Conservation (phyloP, 495 filamentous ascomycete species). For the Annulohypoxylon stygium region DNA sequence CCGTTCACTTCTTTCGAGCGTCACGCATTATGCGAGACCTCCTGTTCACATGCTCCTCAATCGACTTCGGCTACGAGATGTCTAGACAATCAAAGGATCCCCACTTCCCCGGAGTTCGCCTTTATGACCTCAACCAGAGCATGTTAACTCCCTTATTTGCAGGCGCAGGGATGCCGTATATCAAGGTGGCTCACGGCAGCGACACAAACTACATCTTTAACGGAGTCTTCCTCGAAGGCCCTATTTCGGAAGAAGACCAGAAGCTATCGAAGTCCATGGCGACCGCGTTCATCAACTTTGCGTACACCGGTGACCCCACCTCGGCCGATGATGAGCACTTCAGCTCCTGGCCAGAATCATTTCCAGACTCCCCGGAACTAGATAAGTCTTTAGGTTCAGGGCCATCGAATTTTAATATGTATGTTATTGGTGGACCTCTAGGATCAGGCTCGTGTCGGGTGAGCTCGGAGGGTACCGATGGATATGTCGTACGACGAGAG, state of each 20-base stretch:
- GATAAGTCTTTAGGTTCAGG: not conserved
- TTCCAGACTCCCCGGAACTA: not conserved
- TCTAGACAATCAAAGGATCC: conserved; percentile 3
- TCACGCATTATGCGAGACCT: conserved; percentile 1
- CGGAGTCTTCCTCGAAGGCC: not conserved
- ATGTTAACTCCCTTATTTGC: not conserved
- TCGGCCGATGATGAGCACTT: not conserved
- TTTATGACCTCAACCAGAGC: conserved; percentile 11
- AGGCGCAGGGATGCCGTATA: not conserved
- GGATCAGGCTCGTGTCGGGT: not conserved
- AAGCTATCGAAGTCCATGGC: not conserved
- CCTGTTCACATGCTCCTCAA: conserved; percentile 9
- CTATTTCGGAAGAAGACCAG: not conserved
- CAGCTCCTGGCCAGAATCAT: conserved; percentile 5
- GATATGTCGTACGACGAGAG: not conserved
- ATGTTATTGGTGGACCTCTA: conserved; percentile 6
- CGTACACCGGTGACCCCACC: conserved; percentile 1
- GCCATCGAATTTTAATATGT: not conserved
- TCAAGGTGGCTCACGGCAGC: not conserved
- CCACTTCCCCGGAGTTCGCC: not conserved
- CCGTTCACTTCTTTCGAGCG: conserved; percentile 3
- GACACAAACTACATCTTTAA: conserved; percentile 11
- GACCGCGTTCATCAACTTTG: not conserved
- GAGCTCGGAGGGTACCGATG: not conserved
- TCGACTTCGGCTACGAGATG: conserved; percentile 9